Conservation (phyloP, 108 stramenopile genomes). For the Nitzschia sp. region DNA sequence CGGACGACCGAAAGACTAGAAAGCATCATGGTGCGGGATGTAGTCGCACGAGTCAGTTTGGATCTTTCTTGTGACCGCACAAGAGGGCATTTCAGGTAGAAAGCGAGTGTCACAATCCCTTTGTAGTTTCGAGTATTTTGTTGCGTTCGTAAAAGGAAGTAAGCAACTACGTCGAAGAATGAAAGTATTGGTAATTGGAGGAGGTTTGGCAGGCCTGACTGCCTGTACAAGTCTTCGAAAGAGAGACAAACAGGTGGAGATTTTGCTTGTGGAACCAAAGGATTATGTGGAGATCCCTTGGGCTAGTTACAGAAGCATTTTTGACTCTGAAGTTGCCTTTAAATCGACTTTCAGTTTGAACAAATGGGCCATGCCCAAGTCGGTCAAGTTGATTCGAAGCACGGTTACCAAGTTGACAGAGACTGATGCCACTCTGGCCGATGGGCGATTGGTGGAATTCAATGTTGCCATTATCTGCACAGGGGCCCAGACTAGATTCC, state of each 20-base stretch:
- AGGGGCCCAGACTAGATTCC: conserved; percentile 17
- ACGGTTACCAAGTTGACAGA: conserved; percentile 22
- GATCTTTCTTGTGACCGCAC: too few relatives aligned
- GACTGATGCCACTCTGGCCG: conserved; percentile 9
- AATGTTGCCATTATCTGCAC: conserved; percentile 19
- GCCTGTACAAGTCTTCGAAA: conserved; percentile 21
- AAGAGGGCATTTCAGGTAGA: too few relatives aligned
- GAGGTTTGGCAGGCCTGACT: conserved; percentile 34
- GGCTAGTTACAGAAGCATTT: conserved; percentile 20
- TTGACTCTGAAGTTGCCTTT: conserved; percentile 20
- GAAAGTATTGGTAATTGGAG: conserved; percentile 38
- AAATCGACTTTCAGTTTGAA: conserved; percentile 15
- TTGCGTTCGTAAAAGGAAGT: neutral
- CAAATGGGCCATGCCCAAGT: conserved; percentile 15
- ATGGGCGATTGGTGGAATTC: conserved; percentile 24
- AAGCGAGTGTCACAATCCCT: too few relatives aligned
- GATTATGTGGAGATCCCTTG: conserved; percentile 31
- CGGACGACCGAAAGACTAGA: too few relatives aligned
- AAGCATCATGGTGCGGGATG: too few relatives aligned
- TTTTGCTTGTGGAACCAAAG: conserved; percentile 38
- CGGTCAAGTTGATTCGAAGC: conserved; percentile 13
- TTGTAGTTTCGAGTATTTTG: too few relatives aligned
- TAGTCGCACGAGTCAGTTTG: too few relatives aligned
- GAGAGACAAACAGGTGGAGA: conserved; percentile 21
- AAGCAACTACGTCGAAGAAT: conserved; percentile 6